Conservation (phyloP, 441 rosid genomes). For the Aleurites moluccanus region DNA sequence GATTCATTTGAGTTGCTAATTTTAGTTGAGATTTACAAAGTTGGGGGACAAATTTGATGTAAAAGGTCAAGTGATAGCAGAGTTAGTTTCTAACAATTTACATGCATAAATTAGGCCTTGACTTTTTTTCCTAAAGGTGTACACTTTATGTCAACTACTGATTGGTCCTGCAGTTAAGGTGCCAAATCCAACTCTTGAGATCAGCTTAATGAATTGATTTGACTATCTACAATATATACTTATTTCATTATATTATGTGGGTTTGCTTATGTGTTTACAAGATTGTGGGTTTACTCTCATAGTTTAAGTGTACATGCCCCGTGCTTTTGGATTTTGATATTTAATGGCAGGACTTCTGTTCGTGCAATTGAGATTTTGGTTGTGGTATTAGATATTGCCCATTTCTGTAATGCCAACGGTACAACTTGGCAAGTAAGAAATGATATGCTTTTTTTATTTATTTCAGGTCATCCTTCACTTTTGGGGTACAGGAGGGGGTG, state of each 20-base stretch:
- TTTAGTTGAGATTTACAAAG: not conserved
- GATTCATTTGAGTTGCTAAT: not conserved
- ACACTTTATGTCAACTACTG: not conserved
- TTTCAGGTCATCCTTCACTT: conserved; percentile 86
- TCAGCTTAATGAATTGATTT: not conserved
- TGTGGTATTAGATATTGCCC: not conserved
- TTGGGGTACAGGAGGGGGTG: conserved; percentile 93
- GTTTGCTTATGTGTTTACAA: not conserved
- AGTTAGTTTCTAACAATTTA: not conserved
- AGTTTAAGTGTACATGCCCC: no score
- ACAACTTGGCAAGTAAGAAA: not conserved
- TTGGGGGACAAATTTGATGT: not conserved
- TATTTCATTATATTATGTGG: not conserved
- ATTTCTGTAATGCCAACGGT: not conserved
- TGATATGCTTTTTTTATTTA: not conserved
- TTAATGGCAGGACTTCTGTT: not conserved
- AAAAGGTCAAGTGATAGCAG: not conserved
- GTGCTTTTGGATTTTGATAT: conserved; percentile 1
- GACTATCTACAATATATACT: not conserved
- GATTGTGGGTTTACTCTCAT: not conserved
- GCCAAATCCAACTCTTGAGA: not conserved
- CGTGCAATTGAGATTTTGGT: not conserved
- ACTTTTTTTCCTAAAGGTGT: not conserved
- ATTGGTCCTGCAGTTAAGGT: not conserved
- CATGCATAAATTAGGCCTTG: not conserved